Conservation (phyloP, 345 rosid species). For the Microthlaspi erraticum region DNA sequence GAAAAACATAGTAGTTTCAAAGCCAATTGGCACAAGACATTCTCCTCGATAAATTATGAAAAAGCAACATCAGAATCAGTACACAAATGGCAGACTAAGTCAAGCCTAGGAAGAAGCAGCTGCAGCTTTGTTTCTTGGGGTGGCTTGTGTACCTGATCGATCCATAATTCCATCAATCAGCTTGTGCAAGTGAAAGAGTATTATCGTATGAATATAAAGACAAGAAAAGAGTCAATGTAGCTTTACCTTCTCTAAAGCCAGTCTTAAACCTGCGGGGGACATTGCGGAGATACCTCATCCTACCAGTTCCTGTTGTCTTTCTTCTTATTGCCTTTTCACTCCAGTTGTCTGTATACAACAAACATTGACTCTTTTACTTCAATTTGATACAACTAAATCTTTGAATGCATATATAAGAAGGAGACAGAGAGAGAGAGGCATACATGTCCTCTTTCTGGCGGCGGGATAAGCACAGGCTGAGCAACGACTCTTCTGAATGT, state of each 20-base stretch:
- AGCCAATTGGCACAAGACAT: conserved; percentile 10
- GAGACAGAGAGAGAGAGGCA: neutral
- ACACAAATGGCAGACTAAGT: conserved; percentile 24
- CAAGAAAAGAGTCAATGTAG: neutral
- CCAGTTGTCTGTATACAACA: conserved; percentile 68
- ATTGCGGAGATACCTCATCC: conserved; percentile 89
- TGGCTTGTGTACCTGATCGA: conserved; percentile 68
- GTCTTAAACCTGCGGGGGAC: conserved; percentile 85
- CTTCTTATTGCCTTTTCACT: conserved; percentile 89
- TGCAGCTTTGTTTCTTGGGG: conserved; percentile 75
- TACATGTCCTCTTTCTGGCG: conserved; percentile 87
- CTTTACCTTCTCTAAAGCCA: conserved; percentile 60
- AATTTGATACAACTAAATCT: neutral
- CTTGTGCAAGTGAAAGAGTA: neutral
- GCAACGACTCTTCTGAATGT: conserved; percentile 94
- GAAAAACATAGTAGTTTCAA: conserved; percentile 33
- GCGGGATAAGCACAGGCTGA: conserved; percentile 87
- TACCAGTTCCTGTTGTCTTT: conserved; percentile 57
- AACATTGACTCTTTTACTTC: neutral
- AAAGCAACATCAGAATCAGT: neutral
- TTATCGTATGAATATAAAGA: neutral
- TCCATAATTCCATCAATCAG: conserved; percentile 2
- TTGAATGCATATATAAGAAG: neutral
- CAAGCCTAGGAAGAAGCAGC: conserved; percentile 61
- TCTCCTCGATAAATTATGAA: conserved; percentile 34